Base-by-base conservation (phyloP, 495 filamentous ascomycete species). In the Clohesyomyces aquaticus region DNA sequence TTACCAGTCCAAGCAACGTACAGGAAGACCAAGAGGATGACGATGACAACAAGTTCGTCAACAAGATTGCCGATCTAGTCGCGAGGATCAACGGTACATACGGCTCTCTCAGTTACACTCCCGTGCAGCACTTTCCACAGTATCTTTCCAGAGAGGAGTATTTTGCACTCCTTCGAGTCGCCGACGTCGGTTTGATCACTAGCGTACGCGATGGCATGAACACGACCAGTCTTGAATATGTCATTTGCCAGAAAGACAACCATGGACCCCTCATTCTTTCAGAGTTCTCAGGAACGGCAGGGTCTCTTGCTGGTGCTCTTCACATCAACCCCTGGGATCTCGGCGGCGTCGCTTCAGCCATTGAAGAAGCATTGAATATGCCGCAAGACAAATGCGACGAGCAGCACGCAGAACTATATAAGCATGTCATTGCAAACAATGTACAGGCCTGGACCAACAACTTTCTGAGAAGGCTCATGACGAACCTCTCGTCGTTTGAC, bases 131-230 rank as follows among this genome's bases (percentile, higher is more conserved):
- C 74, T 96, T 92, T 70, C 89, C 92, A 2, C 93, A 96, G 71
- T 96, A 96, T 69, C 81, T 97, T 42, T 85, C 84, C 26, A 85
- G 85, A 55, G 86, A 89, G 60, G 92, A 97, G 77, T 97, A 97
- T 73, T 92, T 96, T 75, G 91, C 93, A 1, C 83, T 97, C 10
- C 80, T 97, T 19, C 87, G 93, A 29, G 84, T 89, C 4, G 93
- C 89, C 9, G 90, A 96, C 74, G 87, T 96, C 28, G 93, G 91
- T 22, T 77, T 97, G 41, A 96, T 96, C 72, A 96, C 93, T 6
- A 93, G 88, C 46, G 91, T 96, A 26, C 83, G 93, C 43, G 93
- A 97, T 74, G 93, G 93, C 55, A 96, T 97, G 91, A 97, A 97
- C 78, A 96, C 93, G 12, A 96, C 93, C 8, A 92, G 90, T 72